phyloP scores from a whole-genome alignment of 352 stramenopile genomes.

The Globisporangium middletonii region DNA sequence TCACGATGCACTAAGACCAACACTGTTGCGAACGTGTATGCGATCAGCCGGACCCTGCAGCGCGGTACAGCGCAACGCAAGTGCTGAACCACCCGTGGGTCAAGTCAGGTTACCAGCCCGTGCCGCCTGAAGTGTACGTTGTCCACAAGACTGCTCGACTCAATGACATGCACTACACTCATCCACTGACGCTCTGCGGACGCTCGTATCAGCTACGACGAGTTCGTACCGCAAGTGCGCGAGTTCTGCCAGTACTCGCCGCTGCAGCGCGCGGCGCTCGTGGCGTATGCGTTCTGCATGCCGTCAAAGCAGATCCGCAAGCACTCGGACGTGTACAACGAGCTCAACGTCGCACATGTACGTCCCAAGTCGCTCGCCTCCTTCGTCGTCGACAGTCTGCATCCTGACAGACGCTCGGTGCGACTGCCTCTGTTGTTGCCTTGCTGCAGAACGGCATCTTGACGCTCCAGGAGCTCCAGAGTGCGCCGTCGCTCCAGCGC shows the following conservation, averaged over 20 bases:
- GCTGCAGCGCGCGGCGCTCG: constrained; percentile 50
- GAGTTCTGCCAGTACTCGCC: constrained; percentile 63
- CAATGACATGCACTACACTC: constrained; percentile 1
- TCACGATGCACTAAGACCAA: neutral
- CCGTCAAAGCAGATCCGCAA: constrained; percentile 42
- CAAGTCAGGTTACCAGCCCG: constrained; percentile 35
- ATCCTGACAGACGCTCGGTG: too few relatives aligned
- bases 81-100: constrained; percentile 71
- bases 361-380: neutral
- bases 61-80: constrained; percentile 56
- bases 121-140: constrained; percentile 37
- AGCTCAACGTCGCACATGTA: constrained; percentile 71
- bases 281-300: constrained; percentile 70
- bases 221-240: constrained; percentile 59
- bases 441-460: constrained; percentile 48
- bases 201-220: constrained; percentile 31
- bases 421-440: too few relatives aligned
- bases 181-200: neutral
- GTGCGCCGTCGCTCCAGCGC: constrained; percentile 36
- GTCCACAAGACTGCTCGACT: neutral
- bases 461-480: constrained; percentile 59
- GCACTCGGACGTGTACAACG: constrained; percentile 69
- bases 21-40: neutral
- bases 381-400: too few relatives aligned
- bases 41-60: constrained; percentile 32